These are phyloP conservation scores for Acorus gramineus DNA, from an alignment of 106 monocot genomes.

Conservation along the genomic window DNA sequence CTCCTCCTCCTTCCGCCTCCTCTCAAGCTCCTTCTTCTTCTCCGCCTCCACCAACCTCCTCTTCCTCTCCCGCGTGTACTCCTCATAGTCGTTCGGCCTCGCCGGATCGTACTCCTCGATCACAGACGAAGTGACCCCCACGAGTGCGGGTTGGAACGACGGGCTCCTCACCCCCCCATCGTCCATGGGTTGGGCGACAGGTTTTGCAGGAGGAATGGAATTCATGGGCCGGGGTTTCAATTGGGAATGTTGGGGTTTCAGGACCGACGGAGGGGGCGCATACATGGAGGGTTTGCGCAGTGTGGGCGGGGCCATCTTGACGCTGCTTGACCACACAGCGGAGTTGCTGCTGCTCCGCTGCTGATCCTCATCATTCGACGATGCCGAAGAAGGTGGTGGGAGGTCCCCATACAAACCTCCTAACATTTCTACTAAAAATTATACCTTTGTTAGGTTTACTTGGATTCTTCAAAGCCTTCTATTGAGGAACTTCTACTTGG, in stretches of 20 bases:
- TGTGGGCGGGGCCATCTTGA: slow-evolving; percentile 89
- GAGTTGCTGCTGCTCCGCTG: slow-evolving; percentile 28
- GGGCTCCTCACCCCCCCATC: slow-evolving; percentile 26
- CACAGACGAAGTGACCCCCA: slow-evolving; percentile 64
- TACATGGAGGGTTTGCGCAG: slow-evolving; percentile 61
- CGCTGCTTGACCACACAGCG: slow-evolving; percentile 85
- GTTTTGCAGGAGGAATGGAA: too few species aligned
- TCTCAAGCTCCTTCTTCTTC: slow-evolving; percentile 73
- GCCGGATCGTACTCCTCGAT: slow-evolving; percentile 92
- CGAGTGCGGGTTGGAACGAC: slow-evolving; percentile 73
- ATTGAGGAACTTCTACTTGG: too few species aligned
- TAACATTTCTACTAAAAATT: slow-evolving; percentile 31
- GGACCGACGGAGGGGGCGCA: slow-evolving; percentile 51
- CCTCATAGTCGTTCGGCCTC: slow-evolving; percentile 94
- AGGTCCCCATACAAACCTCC: slow-evolving; percentile 94
- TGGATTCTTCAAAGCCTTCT: too few species aligned
- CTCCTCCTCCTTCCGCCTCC: slow-evolving; percentile 73
- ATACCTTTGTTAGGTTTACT: neutral
- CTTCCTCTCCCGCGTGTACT: slow-evolving; percentile 78
- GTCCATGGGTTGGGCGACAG: neutral
- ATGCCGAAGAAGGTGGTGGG: slow-evolving; percentile 70
- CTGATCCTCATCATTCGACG: slow-evolving; percentile 53
- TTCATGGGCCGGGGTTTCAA: slow-evolving; percentile 15
- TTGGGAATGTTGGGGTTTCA: slow-evolving; percentile 40
- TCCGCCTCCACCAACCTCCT: slow-evolving; percentile 59